Percentiles rank a stretch among this genome's conserved stretches.
phyloP scores from a whole-genome alignment of 345 rosid genomes.

The Salix arbutifolia region DNA sequence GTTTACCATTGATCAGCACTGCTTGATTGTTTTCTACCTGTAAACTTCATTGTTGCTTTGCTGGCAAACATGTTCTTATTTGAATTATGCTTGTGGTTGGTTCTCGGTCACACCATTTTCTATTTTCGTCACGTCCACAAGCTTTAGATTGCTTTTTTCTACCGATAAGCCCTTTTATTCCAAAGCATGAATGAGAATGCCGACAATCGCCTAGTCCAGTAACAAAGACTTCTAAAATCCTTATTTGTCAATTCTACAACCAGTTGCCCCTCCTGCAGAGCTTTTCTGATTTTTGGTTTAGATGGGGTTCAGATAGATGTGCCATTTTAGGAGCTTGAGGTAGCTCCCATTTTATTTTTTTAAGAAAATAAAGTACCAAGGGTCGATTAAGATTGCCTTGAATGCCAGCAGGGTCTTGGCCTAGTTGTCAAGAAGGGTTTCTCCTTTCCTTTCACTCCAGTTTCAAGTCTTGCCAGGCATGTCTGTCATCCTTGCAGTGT shows the following conservation, averaged over 20 bases:
- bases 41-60: background rate
- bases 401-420: no score
- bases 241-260: background rate
- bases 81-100: background rate
- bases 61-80: background rate
- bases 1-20: background rate
- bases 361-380: no score
- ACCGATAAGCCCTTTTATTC: background rate
- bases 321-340: no score
- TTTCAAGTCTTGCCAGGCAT: no score
- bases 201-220: background rate
- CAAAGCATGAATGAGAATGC: background rate
- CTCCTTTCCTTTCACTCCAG: no score
- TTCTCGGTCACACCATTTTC: background rate
- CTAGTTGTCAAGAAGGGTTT: no score
- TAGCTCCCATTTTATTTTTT: no score
- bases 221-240: background rate
- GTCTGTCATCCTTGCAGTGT: no score
- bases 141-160: background rate
- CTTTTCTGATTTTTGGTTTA: no score
- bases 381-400: no score
- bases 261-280: background rate
- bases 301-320: no score
- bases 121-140: background rate
- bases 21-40: background rate